Conservation (phyloP, 176 grass and related monocot species). For the Avena sativa region DNA sequence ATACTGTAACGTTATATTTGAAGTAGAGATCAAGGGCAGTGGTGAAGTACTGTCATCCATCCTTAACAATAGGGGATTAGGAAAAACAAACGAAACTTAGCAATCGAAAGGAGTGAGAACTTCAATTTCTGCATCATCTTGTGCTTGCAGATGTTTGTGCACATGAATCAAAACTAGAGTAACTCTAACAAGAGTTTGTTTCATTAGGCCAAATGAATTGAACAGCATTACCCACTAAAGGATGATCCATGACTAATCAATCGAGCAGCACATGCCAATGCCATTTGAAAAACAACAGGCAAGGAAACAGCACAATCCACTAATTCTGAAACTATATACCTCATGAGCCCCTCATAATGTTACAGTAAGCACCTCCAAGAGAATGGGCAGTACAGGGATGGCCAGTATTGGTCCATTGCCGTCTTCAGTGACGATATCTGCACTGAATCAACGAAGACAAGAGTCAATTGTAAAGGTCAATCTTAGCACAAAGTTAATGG, state of each 20-base stretch:
- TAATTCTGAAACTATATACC: constrained; percentile 27
- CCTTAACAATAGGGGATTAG: constrained; percentile 40
- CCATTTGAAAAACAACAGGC: background rate
- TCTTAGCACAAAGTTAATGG: background rate
- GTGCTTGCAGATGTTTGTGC: background rate
- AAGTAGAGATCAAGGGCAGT: constrained; percentile 52
- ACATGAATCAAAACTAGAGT: too few relatives aligned
- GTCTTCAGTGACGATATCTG: constrained; percentile 45
- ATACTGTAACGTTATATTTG: constrained; percentile 57
- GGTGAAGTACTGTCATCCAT: constrained; percentile 50
- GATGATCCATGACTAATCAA: too few relatives aligned
- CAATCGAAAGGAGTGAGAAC: background rate
- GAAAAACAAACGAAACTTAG: background rate
- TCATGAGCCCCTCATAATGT: constrained; percentile 63
- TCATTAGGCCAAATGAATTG: too few relatives aligned
- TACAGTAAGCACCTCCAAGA: constrained; percentile 54
- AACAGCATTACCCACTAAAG: too few relatives aligned
- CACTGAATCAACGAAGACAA: constrained; percentile 1
- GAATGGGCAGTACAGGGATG: constrained; percentile 52
- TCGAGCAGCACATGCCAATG: background rate
- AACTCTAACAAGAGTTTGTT: too few relatives aligned
- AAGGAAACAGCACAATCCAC: constrained; percentile 9
- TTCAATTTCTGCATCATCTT: background rate
- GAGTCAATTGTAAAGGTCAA: background rate
- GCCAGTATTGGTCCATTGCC: constrained; percentile 49